Percentiles rank a stretch among this genome's conserved stretches.
phyloP scores from a whole-genome alignment of 371 early-diverging fungal species.

The Batrachochytrium dendrobatidis region DNA sequence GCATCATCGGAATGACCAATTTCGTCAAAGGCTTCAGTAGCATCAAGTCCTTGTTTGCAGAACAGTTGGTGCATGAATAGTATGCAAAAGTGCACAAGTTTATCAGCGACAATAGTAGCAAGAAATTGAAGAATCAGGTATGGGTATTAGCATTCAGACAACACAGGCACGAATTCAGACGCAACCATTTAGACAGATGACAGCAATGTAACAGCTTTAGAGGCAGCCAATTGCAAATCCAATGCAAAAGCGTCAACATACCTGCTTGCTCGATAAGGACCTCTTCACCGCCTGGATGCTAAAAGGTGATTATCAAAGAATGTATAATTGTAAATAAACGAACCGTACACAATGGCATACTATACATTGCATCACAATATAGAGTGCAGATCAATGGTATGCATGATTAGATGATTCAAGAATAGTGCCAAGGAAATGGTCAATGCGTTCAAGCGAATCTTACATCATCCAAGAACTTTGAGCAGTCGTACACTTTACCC shows the following conservation, averaged over 20 bases:
- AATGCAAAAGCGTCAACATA: slow-evolving; percentile 6
- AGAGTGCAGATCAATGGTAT: background rate
- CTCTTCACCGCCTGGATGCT: slow-evolving; percentile 50
- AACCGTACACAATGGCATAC: background rate
- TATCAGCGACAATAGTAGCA: too few species aligned
- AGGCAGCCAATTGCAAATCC: background rate
- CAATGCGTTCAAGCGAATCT: slow-evolving; percentile 15
- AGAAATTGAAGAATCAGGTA: background rate
- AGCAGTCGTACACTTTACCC: slow-evolving; percentile 78
- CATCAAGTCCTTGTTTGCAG: slow-evolving; percentile 81
- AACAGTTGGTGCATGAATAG: background rate
- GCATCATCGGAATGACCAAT: slow-evolving; percentile 91
- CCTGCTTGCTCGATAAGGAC: slow-evolving; percentile 44
- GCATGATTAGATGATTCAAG: background rate
- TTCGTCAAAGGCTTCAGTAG: slow-evolving; percentile 90
- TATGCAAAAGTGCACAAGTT: background rate
- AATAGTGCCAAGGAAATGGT: background rate
- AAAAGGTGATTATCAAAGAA: background rate
- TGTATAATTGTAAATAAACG: too few species aligned
- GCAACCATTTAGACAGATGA: background rate
- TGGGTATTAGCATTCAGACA: background rate
- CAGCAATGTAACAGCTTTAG: background rate
- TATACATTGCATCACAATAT: background rate
- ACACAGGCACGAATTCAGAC: background rate
- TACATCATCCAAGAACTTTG: slow-evolving; percentile 68